Evolutionary conservation across 805 yeast genomes (phyloP), one percentile per base, ranked within the genome.

Genomic region (Teunomyces lycoperdinae): DNA sequence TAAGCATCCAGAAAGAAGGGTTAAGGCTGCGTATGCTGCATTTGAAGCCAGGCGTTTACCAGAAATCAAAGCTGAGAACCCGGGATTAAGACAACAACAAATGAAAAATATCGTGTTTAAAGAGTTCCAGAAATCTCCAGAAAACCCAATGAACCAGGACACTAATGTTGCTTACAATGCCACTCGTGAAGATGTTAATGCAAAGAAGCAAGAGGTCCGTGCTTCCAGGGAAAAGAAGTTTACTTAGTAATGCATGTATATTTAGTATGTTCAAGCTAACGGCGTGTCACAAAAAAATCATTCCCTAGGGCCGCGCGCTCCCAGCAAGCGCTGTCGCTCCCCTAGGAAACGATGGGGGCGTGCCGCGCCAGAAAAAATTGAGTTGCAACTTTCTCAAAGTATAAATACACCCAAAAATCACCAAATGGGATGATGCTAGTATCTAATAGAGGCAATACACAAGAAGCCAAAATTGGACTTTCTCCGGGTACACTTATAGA

Each of bases 1-100:
- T 50, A 82, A 89, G 65, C 96, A 88, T 57, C 96, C 96, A 8
- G 96, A 88, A 71, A 80, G 95, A 68, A 79, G 96, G 61, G 86
- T 84, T 67, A 88, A 87, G 71, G 89, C 92, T 24, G 96, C 96
- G 0, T 73, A 74, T 48, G 75, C 80, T 9, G 89, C 87, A 0
- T 88, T 69, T 59, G 89, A 87, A 58, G 92, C 83, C 52, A 70
- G 74, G 47, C 77, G 92, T 58, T 61, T 85, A 36, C 92, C 94
- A 4, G 89, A 85, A 59, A 48, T 85, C 47, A 82, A 84, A 66
- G 76, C 81, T 62, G 96, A 88, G 65, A 73, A 83, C 57, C 90
- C 91, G 4, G 96, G 96, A 10, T 73, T 88, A 57, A 79, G 95
- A 58, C 74, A 83, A 58, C 87, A 85, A 61, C 96, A 88, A 65